phyloP scores from a whole-genome alignment of 352 stramenopile species.

The Globisporangium okanoganense region DNA sequence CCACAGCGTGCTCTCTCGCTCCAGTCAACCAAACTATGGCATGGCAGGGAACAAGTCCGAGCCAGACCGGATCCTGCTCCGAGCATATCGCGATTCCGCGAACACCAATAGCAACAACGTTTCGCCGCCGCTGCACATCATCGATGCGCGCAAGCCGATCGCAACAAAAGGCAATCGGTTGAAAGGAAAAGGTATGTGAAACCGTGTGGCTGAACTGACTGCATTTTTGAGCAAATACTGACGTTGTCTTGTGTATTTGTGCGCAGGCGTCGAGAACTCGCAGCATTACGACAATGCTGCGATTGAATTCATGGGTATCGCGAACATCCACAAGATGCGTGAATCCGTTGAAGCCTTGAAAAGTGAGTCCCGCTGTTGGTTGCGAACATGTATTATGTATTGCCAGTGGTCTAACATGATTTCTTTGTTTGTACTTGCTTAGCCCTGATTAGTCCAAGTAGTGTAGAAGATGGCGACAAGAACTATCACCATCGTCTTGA shows the following conservation, averaged over 20 bases:
- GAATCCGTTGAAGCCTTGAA: constrained; percentile 90
- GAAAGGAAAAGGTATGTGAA: constrained; percentile 67
- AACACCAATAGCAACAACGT: constrained; percentile 73
- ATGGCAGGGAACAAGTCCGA: constrained; percentile 92
- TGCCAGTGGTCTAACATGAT: not conserved
- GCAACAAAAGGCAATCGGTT: constrained; percentile 79
- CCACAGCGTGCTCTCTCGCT: constrained; percentile 93
- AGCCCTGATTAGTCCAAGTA: constrained; percentile 79
- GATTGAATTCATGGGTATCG: constrained; percentile 98
- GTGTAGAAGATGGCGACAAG: constrained; percentile 84
- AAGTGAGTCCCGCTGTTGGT: constrained; percentile 25
- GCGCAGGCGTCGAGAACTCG: constrained; percentile 93
- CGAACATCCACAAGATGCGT: constrained; percentile 99
- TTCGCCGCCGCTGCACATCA: constrained; percentile 77
- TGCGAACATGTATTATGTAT: not conserved
- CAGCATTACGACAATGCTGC: constrained; percentile 95
- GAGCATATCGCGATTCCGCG: constrained; percentile 79
- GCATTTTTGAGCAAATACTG: not conserved
- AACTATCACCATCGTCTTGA: constrained; percentile 86
- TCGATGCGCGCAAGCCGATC: constrained; percentile 79
- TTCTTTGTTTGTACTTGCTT: constrained; percentile 10
- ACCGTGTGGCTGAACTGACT: not conserved
- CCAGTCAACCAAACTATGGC: constrained; percentile 95
- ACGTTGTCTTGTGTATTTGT: constrained; percentile 1
- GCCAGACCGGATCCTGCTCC: constrained; percentile 89